Evolutionary conservation across 192 early-diverging fungal species (phyloP).

Genomic region (Linnemannia exigua): DNA sequence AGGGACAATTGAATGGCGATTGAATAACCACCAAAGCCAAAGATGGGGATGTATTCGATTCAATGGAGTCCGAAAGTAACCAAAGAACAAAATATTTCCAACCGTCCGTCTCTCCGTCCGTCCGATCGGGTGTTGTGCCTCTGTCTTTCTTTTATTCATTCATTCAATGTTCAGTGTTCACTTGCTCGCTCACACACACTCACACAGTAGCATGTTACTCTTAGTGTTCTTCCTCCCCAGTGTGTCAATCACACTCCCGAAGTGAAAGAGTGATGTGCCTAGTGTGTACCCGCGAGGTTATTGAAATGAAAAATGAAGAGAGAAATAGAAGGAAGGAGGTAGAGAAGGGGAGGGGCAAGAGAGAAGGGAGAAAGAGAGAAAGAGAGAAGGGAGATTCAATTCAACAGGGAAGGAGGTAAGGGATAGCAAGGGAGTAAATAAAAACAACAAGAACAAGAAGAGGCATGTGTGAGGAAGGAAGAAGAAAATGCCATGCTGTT

Average conservation of each 20-base stretch:
- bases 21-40: neutral
- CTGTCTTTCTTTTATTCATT: neutral
- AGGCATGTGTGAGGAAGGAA: neutral
- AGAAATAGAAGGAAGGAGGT: neutral
- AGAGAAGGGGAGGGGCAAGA: neutral
- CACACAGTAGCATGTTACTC: neutral
- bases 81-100: neutral
- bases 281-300: neutral
- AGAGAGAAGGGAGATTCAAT: neutral
- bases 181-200: neutral
- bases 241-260: neutral
- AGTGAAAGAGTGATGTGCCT: neutral
- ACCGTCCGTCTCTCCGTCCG: slow-evolving; percentile 7
- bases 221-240: neutral
- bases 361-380: neutral
- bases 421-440: neutral
- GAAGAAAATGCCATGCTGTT: neutral
- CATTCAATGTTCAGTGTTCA: neutral
- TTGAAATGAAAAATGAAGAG: neutral
- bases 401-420: neutral
- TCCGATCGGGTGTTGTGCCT: neutral
- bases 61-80: neutral
- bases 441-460: too few relatives aligned
- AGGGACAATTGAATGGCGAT: slow-evolving; percentile 5
- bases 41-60: neutral